phyloP scores from a whole-genome alignment of 2,329 filamentous ascomycete genomes.

The Aschersonia sp. region DNA sequence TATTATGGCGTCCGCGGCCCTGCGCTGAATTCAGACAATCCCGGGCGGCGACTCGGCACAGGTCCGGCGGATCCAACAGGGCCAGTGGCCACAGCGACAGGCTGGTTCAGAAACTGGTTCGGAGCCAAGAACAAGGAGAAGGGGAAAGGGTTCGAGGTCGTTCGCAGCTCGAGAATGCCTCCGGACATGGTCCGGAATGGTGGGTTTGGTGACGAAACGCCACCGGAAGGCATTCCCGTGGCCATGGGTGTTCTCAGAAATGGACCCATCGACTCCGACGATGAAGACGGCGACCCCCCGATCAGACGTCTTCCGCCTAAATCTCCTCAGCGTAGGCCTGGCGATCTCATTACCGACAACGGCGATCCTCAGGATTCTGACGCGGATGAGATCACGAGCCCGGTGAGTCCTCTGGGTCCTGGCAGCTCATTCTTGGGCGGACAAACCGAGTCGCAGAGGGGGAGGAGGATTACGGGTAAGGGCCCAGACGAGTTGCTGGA shows the following conservation, averaged over 20 bases:
- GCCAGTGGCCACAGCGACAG: conserved; percentile 74
- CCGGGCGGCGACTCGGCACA: conserved; percentile 75
- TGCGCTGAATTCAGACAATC: conserved; percentile 66
- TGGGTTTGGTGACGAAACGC: conserved; percentile 48
- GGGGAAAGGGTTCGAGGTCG: conserved; percentile 92
- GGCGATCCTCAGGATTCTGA: conserved; percentile 31
- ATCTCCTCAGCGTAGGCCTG: conserved; percentile 12
- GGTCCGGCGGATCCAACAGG: conserved; percentile 91
- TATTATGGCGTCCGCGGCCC: conserved; percentile 90
- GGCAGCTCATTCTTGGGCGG: not conserved
- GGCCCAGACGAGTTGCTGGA: not conserved
- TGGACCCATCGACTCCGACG: conserved; percentile 50
- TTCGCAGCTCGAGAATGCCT: conserved; percentile 76
- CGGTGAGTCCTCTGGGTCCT: not conserved
- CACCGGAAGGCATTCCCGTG: conserved; percentile 50
- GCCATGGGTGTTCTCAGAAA: conserved; percentile 45
- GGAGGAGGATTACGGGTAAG: not conserved
- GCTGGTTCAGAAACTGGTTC: conserved; percentile 73
- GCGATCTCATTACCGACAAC: conserved; percentile 28
- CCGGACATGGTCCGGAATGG: conserved; percentile 47
- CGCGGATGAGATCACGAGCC: conserved; percentile 24
- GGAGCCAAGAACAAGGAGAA: conserved; percentile 85
- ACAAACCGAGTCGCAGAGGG: conserved; percentile 6
- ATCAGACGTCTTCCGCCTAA: conserved; percentile 9
- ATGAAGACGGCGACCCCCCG: conserved; percentile 35